phyloP scores from a whole-genome alignment of 306 rosid species.

The Cercis canadensis region DNA sequence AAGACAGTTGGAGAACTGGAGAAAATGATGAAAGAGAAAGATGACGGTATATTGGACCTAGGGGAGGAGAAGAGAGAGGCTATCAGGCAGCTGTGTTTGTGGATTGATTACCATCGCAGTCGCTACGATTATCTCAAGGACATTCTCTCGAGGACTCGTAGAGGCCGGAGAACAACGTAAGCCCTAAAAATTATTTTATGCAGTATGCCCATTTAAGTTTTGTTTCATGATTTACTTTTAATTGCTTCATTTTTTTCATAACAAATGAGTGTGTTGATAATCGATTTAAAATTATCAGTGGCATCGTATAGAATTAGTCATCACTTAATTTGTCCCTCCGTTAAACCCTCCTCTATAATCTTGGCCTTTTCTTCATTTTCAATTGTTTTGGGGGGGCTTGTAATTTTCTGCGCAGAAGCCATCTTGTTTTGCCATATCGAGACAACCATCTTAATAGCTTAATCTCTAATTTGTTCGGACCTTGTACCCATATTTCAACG shows the following conservation, averaged over 20 bases:
- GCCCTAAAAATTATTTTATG: slow-evolving; percentile 19
- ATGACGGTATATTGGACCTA: slow-evolving; percentile 48
- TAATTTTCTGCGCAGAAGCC: no score
- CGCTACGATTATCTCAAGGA: slow-evolving; percentile 48
- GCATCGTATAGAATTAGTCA: slow-evolving; percentile 25
- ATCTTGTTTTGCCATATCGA: no score
- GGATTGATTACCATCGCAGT: slow-evolving; percentile 88
- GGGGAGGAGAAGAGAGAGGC: background rate
- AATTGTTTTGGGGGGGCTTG: no score
- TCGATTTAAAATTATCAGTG: slow-evolving; percentile 5
- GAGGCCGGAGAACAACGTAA: slow-evolving; percentile 67
- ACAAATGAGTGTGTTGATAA: no score
- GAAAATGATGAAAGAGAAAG: slow-evolving; percentile 74
- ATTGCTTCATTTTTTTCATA: slow-evolving; percentile 43
- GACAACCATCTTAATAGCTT: no score
- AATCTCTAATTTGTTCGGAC: no score
- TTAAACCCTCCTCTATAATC: background rate
- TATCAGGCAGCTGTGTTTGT: slow-evolving; percentile 60
- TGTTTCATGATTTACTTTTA: slow-evolving; percentile 21
- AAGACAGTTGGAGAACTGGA: slow-evolving; percentile 67
- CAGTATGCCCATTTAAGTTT: slow-evolving; percentile 40
- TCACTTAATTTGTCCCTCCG: slow-evolving; percentile 3
- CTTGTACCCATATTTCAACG: no score
- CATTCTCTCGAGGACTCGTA: slow-evolving; percentile 55
- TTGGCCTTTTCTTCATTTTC: no score